Conservation (phyloP, 2,329 filamentous ascomycete genomes). For the Zelopaecilomyces penicillatus region DNA sequence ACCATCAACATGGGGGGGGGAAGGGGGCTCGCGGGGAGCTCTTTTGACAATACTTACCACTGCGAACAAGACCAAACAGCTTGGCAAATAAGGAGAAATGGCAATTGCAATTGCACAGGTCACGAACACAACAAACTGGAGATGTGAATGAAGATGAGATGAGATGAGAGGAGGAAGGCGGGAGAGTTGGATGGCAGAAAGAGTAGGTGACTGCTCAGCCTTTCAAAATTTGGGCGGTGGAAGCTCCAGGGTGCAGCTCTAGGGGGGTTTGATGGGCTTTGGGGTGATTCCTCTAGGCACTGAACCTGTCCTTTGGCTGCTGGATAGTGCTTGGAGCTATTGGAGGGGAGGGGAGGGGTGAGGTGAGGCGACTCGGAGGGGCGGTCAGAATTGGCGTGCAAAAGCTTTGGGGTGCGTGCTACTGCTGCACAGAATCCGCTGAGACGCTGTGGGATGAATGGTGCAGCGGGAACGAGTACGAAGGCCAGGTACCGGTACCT, state of each 20-base stretch:
- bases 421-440: too few relatives aligned
- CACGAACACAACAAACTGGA: background rate
- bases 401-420: too few relatives aligned
- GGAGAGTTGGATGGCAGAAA: slow-evolving; percentile 8
- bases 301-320: slow-evolving; percentile 1
- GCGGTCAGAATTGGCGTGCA: too few relatives aligned
- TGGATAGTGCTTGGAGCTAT: slow-evolving; percentile 4
- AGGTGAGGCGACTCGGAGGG: too few relatives aligned
- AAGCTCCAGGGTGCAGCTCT: slow-evolving; percentile 12
- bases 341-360: background rate
- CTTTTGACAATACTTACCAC: too few relatives aligned
- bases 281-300: slow-evolving; percentile 4
- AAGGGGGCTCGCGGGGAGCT: too few relatives aligned
- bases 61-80: too few relatives aligned
- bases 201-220: slow-evolving; percentile 10
- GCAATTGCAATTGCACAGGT: slow-evolving; percentile 1
- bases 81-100: background rate
- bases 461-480: too few relatives aligned
- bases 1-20: too few relatives aligned
- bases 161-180: slow-evolving; percentile 1
- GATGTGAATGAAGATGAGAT: slow-evolving; percentile 6
- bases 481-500: too few relatives aligned
- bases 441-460: too few relatives aligned
- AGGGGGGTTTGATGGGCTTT: slow-evolving; percentile 3
- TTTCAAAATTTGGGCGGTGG: slow-evolving; percentile 14